Evolutionary conservation across 768 basidiomycete species (phyloP).

Genomic region (Rhizopogon vinicolor): DNA sequence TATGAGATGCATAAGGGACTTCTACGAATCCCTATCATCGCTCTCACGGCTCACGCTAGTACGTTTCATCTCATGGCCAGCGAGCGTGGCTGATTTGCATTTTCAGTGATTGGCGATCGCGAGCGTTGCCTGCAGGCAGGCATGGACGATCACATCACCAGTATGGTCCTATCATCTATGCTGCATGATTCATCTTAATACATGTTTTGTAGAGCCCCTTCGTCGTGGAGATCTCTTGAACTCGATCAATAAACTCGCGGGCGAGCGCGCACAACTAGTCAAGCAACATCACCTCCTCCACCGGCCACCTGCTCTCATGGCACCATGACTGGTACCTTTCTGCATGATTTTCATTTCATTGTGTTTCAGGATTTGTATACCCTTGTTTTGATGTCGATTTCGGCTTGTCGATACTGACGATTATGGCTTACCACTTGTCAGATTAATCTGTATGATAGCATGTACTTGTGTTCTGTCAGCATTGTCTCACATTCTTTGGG

Average conservation of each 20-base stretch:
- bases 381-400: neutral
- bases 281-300: conserved; percentile 28
- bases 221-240: conserved; percentile 77
- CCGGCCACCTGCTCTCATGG: conserved; percentile 27
- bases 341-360: neutral
- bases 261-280: conserved; percentile 44
- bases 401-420: neutral
- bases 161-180: conserved; percentile 36
- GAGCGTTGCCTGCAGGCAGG: conserved; percentile 75
- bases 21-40: conserved; percentile 85
- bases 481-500: neutral
- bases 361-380: neutral
- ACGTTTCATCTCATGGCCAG: conserved; percentile 28
- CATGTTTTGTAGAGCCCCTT: conserved; percentile 56
- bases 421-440: neutral
- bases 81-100: conserved; percentile 5
- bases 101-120: conserved; percentile 81
- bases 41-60: conserved; percentile 97
- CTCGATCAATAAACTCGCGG: conserved; percentile 75
- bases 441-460: conserved; percentile 3
- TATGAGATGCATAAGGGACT: conserved; percentile 74
- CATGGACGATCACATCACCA: conserved; percentile 82
- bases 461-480: neutral
- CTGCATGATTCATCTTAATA: conserved; percentile 1
- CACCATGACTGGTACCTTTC: conserved; percentile 8